Conservation (phyloP, 768 basidiomycete genomes). For the Lactarius indigo region DNA sequence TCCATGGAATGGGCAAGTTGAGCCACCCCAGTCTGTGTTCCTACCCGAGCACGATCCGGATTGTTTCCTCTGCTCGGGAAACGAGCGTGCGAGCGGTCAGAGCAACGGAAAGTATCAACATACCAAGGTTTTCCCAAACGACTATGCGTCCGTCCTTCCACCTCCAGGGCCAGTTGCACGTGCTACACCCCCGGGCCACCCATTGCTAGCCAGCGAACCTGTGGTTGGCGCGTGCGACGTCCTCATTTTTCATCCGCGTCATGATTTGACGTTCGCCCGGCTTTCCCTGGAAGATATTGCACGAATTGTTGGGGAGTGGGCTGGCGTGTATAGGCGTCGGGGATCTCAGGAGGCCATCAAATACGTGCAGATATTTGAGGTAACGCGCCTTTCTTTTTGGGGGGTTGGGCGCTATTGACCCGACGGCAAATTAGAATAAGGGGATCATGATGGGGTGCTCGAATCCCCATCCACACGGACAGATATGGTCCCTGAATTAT, state of each 20-base stretch:
- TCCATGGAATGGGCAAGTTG: conserved; percentile 88
- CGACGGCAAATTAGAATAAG: conserved; percentile 61
- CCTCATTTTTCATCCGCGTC: conserved; percentile 80
- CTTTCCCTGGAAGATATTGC: conserved; percentile 56
- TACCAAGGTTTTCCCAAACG: conserved; percentile 74
- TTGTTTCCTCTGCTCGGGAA: conserved; percentile 90
- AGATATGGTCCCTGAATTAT: conserved; percentile 76
- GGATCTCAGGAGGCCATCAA: conserved; percentile 63
- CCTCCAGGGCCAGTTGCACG: conserved; percentile 54
- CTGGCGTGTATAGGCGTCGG: conserved; percentile 53
- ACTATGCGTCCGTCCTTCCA: conserved; percentile 77
- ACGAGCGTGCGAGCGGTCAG: conserved; percentile 66
- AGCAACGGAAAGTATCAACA: conserved; percentile 63
- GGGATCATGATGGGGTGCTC: conserved; percentile 94
- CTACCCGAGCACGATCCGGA: conserved; percentile 63
- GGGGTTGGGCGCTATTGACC: background rate
- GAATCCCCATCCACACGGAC: conserved; percentile 92
- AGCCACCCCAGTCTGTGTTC: conserved; percentile 49
- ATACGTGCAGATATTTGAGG: conserved; percentile 91
- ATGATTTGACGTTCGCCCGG: conserved; percentile 79
- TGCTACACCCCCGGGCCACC: conserved; percentile 48
- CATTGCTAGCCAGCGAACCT: conserved; percentile 60
- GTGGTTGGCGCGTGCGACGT: conserved; percentile 85
- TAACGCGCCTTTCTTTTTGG: conserved; percentile 27
- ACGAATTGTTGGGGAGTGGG: conserved; percentile 72